Base-by-base conservation (phyloP, 257 asterid genomes). In the Solanum sejunctum region DNA sequence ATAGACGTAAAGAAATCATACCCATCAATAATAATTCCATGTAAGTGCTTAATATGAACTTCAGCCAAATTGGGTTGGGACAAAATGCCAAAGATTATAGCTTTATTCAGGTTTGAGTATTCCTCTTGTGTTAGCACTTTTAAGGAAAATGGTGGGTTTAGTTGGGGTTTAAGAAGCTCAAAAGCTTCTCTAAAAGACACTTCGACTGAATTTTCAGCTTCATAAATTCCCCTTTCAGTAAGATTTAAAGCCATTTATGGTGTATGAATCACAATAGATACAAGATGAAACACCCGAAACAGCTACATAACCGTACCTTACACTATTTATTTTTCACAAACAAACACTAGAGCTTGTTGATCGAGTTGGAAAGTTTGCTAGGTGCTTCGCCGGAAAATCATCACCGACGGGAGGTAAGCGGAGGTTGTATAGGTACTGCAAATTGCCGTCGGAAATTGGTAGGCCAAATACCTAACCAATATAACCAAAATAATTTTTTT, bases 81-180 rank as follows among this genome's bases (percentile, higher is more conserved):
- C 43, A 94, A 82, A 88, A 93, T 83, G 70, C 91, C 98, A 73
- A 90, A 91, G 18, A 94, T 91, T 83, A 96, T 89, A 49, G 98
- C 97, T 57, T 89, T 89, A 87, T 94, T 96, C 67, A 94, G 91
- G 49, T 85, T 88, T 21, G 61, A 67, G 90, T 96, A 94, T 82
- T 92, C 91, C 67, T 92, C 87, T 32, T 84, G 88, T 85, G 92
- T 88, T 83, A 93, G 96, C 83, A 93, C 85, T 77, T 88, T 84
- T 21, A 94, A 86, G 32, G 93, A 86, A 86, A 96, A 96, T 0
- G 98, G 98, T 43, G 98, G 98, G 64, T 87, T 92, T 23, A 94
- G 90, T 47, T 92, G 86, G 73, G 94, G 83, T 82, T 90, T 91
- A 81, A 92, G 91, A 80, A 52, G 73, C 64, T 80, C 55, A 84